Percentiles rank a stretch among this genome's conserved stretches.
phyloP scores from a whole-genome alignment of 108 stramenopile species.

The Conticribra weissflogii region DNA sequence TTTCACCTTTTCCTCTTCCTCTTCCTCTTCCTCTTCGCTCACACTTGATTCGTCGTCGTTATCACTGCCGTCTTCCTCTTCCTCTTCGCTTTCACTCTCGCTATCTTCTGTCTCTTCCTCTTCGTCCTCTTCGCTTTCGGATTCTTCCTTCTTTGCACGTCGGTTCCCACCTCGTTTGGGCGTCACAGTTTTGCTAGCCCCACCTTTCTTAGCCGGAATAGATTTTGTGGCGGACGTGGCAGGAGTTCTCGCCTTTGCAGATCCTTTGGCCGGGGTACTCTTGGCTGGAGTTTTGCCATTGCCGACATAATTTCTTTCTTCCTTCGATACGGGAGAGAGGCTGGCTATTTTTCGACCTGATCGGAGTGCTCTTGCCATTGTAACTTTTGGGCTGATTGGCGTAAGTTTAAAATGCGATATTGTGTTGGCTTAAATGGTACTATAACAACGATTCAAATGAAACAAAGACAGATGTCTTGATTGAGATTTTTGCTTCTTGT shows the following conservation, averaged over 20 bases:
- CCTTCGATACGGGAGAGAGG: constrained; percentile 31
- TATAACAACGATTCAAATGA: too few species aligned
- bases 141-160: background rate
- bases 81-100: constrained; percentile 7
- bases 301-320: background rate
- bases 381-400: too few species aligned
- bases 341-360: constrained; percentile 44
- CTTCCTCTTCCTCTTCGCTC: background rate
- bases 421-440: background rate
- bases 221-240: background rate
- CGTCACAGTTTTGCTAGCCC: background rate
- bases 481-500: too few species aligned
- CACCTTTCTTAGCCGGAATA: background rate
- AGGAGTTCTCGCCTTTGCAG: constrained; percentile 12
- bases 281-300: constrained; percentile 17
- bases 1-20: constrained; percentile 1
- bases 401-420: too few species aligned
- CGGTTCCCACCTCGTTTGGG: background rate
- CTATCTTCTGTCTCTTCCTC: background rate
- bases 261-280: constrained; percentile 8
- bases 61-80: background rate
- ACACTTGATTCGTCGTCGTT: background rate
- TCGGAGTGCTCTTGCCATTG: constrained; percentile 42
- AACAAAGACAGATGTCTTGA: too few species aligned
- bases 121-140: constrained; percentile 8